Base-by-base conservation (phyloP, 176 grass and related monocot species). In the Tillandsia leiboldiana region DNA sequence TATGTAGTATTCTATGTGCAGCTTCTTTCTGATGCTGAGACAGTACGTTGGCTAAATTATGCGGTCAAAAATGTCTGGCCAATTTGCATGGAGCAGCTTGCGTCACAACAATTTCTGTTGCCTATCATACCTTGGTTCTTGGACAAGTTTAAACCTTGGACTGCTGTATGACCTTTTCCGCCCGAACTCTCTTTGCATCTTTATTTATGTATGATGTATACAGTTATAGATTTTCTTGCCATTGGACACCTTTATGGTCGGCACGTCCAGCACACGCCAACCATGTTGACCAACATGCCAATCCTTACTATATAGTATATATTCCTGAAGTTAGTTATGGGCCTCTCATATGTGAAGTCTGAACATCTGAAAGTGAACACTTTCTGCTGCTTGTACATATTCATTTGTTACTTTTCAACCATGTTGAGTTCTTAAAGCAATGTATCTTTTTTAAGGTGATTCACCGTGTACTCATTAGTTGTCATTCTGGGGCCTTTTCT, bases 71-170 rank as follows among this genome's bases (percentile, higher is more conserved):
- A 92, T 86, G 87, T 97, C 83, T 97, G 94, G 94, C 84, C 89
- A 65, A 83, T 97, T 50, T 97, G 94, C 71, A 90, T 97, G 89
- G 86, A 97, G 80, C 85, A 90, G 75, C 87, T 97, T 11, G 86
- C 79, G 66, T 97, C 94, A 11, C 81, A 92, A 58, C 86, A 77
- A 8, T 77, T 97, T 85, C 50, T 97, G 10, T 66, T 56, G 67
- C 94, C 88, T 47, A 90, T 97, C 64, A 92, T 92, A 81, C 94
- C 94, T 9, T 97, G 89, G 89, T 97, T 97, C 61, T 78, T 97
- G 74, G 94, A 92, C 79, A 97, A 97, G 61, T 97, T 85, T 71
- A 97, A 97, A 78, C 94, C 94, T 56, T 87, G 86, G 86, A 90
- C 82, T 77, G 94, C 83, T 64, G 94, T 97, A 97, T 22, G 74